Evolutionary conservation across 495 filamentous ascomycete genomes (phyloP), one percentile per base, ranked within the genome.

Genomic region (Astrothelium macrocarpum): DNA sequence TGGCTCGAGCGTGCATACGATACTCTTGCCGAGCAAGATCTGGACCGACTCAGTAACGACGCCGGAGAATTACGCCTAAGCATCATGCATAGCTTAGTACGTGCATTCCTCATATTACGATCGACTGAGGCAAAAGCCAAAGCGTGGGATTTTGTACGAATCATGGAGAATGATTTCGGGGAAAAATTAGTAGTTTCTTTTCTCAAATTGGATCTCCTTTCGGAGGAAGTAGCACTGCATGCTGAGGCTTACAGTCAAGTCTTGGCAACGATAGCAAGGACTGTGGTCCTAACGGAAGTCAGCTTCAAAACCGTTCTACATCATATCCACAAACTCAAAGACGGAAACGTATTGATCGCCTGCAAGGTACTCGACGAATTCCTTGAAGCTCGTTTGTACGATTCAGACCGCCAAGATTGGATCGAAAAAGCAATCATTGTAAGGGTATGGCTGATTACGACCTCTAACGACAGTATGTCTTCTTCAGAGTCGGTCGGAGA

Each of bases 1-100:
- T 96, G 91, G 93, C 73, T 96, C n/a, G 81, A 87, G 61, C 79
- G 87, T 64, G 84, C 90, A 2, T 76, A 84, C 61, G 78, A 86
- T 23, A 70, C 83, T 42, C 77, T 93, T 36, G 75, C 80, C 62
- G 68, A 67, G 43, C 82, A 84, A 61, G 78, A 81, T n/a, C 63
- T 84, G 1, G 79, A 85, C 25, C 71, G 72, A 32, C 73, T 87
- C 23, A 85, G 86, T 53, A 72, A 76, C 42, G 80, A 86, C 66
- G 84, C 81, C 29, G 74, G 78, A 16, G 86, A 92, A 59, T 78
- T 91, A 62, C 78, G 82, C 62, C 73, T 90, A 39, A 81, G 84
- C 26, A 82, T 91, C 61, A 77, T 64, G 26, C 28, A 70, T 53
- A 65, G 77, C 2, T 70, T 82, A 62, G 81, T 87, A 45, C 82